Evolutionary conservation across 2,329 filamentous ascomycete species (phyloP).

Genomic region (Blastomyces parvus): DNA sequence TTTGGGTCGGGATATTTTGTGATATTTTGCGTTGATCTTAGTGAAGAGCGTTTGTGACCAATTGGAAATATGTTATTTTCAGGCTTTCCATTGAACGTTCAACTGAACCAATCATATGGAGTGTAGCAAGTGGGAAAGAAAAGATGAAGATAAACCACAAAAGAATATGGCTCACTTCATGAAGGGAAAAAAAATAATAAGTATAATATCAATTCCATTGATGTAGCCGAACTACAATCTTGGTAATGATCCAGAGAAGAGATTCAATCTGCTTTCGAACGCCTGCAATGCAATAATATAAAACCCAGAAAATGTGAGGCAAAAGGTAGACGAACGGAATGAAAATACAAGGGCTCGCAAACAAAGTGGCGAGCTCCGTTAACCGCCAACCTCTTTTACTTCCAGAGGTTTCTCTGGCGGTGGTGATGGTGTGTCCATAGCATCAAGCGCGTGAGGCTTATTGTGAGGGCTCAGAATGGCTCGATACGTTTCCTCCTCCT

Average conservation of each 20-base stretch:
- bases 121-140: background rate
- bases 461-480: slow-evolving; percentile 22
- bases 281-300: slow-evolving; percentile 3
- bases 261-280: slow-evolving; percentile 1
- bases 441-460: background rate
- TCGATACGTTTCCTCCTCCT: slow-evolving; percentile 35
- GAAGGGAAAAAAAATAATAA: background rate
- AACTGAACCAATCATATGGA: background rate
- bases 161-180: background rate
- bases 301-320: background rate
- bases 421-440: background rate
- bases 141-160: background rate
- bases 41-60: background rate
- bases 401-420: background rate
- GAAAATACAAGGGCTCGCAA: background rate
- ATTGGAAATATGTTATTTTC: background rate
- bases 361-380: background rate
- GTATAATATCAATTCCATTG: background rate
- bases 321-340: background rate
- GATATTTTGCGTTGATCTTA: background rate
- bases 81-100: background rate
- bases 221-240: background rate
- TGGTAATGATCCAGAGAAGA: background rate
- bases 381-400: background rate
- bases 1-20: background rate